Percentiles rank a stretch among this genome's conserved stretches.
Conservation (phyloP, 345 rosid genomes). For the Euphorbia lathyris region DNA sequence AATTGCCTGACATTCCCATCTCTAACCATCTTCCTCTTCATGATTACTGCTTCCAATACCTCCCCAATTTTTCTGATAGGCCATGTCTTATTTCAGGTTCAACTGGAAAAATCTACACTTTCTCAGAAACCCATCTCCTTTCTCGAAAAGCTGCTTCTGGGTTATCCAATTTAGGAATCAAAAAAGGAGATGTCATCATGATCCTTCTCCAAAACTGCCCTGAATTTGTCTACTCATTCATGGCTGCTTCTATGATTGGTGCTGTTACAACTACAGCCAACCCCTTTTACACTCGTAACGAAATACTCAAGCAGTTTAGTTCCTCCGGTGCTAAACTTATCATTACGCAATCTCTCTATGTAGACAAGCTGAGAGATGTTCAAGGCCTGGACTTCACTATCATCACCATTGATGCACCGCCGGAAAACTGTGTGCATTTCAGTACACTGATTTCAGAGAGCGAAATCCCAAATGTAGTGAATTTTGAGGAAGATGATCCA, state of each 20-base stretch:
- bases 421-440: slow-evolving; percentile 65
- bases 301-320: slow-evolving; percentile 60
- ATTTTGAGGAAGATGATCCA: slow-evolving; percentile 53
- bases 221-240: slow-evolving; percentile 78
- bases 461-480: slow-evolving; percentile 18
- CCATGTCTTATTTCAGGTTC: slow-evolving; percentile 70
- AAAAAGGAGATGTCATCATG: slow-evolving; percentile 83
- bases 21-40: slow-evolving; percentile 77
- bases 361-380: slow-evolving; percentile 43
- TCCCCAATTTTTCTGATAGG: slow-evolving; percentile 33
- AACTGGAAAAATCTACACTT: slow-evolving; percentile 42
- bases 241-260: slow-evolving; percentile 87
- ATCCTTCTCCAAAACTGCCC: slow-evolving; percentile 75
- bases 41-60: slow-evolving; percentile 59
- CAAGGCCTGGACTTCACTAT: slow-evolving; percentile 46
- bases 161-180: slow-evolving; percentile 48
- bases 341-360: slow-evolving; percentile 66
- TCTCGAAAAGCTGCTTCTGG: slow-evolving; percentile 59
- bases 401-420: slow-evolving; percentile 58
- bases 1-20: slow-evolving; percentile 69
- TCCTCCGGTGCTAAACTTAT: slow-evolving; percentile 56
- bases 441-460: slow-evolving; percentile 33
- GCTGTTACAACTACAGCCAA: slow-evolving; percentile 79
- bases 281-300: slow-evolving; percentile 76
- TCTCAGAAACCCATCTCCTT: slow-evolving; percentile 49